These are phyloP conservation scores for Russula sp. DNA, from an alignment of 768 basidiomycete species.

Conservation along the genomic window DNA sequence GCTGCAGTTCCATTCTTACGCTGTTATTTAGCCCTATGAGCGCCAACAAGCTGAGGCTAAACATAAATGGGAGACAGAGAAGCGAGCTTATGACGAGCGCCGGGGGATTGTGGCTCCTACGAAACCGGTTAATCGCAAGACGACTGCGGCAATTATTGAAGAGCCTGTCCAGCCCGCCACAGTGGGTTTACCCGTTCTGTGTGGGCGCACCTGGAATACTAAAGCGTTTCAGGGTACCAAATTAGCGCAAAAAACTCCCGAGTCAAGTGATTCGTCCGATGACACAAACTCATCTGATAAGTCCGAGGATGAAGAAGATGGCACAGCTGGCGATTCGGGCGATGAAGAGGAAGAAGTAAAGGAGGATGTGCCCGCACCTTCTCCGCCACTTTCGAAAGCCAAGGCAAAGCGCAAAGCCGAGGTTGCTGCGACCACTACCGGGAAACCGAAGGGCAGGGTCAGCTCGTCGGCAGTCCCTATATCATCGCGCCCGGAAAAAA, in stretches of 20 bases:
- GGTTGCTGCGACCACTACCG: conserved; percentile 13
- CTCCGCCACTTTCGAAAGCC: conserved; percentile 33
- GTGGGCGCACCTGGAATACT: not conserved
- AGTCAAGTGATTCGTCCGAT: conserved; percentile 20
- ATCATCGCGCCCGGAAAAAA: conserved; percentile 38
- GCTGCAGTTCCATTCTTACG: conserved; percentile 25
- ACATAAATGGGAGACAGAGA: conserved; percentile 57
- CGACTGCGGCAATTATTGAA: conserved; percentile 8
- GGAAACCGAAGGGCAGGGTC: conserved; percentile 19
- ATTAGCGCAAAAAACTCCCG: conserved; percentile 14
- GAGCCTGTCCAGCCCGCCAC: conserved; percentile 9
- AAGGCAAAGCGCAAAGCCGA: conserved; percentile 30
- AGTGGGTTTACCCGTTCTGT: conserved; percentile 2
- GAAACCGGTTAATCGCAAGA: conserved; percentile 7
- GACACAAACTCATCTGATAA: conserved; percentile 19
- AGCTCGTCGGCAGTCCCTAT: conserved; percentile 10
- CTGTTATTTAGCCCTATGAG: conserved; percentile 49
- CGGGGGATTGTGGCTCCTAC: conserved; percentile 32
- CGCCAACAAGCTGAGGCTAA: conserved; percentile 56
- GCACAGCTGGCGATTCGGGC: conserved; percentile 27
- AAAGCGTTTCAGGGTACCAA: conserved; percentile 11
- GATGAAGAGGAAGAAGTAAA: conserved; percentile 40
- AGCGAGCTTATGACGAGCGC: conserved; percentile 62
- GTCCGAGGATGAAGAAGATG: conserved; percentile 22
- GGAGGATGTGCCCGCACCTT: conserved; percentile 37